phyloP scores from a whole-genome alignment of 805 yeast species.

The Brettanomyces naardenensis region DNA sequence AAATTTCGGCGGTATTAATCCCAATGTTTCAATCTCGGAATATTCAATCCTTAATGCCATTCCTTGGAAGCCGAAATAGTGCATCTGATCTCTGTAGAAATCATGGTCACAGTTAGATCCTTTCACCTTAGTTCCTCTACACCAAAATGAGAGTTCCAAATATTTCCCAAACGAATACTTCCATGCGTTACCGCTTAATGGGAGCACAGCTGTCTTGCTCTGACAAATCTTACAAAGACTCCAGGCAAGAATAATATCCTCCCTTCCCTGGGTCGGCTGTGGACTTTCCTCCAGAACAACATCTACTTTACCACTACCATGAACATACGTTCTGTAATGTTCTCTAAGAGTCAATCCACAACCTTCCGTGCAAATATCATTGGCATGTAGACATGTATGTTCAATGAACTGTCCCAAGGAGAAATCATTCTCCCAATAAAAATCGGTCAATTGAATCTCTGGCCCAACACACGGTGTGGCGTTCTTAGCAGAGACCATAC shows the following conservation, averaged over 20 bases:
- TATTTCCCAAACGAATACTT: constrained; percentile 91
- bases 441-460: constrained; percentile 72
- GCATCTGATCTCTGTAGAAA: constrained; percentile 70
- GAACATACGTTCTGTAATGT: constrained; percentile 83
- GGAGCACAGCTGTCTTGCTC: constrained; percentile 63
- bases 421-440: constrained; percentile 84
- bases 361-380: constrained; percentile 65
- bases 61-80: constrained; percentile 78
- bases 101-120: constrained; percentile 70
- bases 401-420: constrained; percentile 87
- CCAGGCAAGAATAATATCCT: constrained; percentile 77
- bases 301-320: constrained; percentile 77
- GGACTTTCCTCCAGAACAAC: constrained; percentile 59
- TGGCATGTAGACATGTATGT: constrained; percentile 61
- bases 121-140: constrained; percentile 47
- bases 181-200: constrained; percentile 83
- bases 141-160: constrained; percentile 79
- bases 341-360: constrained; percentile 66
- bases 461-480: constrained; percentile 95
- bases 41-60: constrained; percentile 74
- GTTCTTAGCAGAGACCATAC: constrained; percentile 74
- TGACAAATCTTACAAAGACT: constrained; percentile 80
- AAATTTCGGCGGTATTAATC: constrained; percentile 69
- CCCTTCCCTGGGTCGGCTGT: constrained; percentile 30
- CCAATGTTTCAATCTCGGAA: constrained; percentile 66